Evolutionary conservation across 2,329 filamentous ascomycete species (phyloP), one percentile per base, ranked within the genome.

Genomic region (Apiospora sp.): DNA sequence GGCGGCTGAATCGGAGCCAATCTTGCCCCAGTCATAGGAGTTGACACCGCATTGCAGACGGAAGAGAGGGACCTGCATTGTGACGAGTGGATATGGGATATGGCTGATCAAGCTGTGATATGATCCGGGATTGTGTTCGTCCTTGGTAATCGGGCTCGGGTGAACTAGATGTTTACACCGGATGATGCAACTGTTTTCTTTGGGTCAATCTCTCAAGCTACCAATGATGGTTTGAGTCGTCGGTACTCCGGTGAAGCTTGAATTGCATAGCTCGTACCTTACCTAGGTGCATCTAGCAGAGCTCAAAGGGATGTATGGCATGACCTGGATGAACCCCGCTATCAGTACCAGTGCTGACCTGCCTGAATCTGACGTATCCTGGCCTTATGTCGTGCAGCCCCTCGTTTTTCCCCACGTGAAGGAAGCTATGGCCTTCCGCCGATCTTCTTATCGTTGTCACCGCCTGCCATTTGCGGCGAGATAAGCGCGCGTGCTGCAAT

Each of bases 11-110:
- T 93, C 89, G 74, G 90, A 89, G 79, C 96, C 96, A 80, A 95
- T 89, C 87, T 99, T 99, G 76, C 96, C 96, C 96, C 96, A 99
- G 86, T 98, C 96, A 82, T 99, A 99, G 83, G 95, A 98, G 84
- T 98, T 98, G 80, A 97, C 94, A 80, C 96, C 96, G 86, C 93
- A 95, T 83, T 93, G 92, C 76, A 98, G 91, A 77, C 94, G 91
- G 81, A 98, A 88, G 71, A 98, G 86, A 79, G 96, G 95, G 74
- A 96, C 90, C 80, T 93, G 93, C 89, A 95, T 68, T 22, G 27
- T 70, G 71, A 51, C 27, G 19, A 30, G 14, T n/a, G 30, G 30
- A n/a, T n/a, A 13, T 37, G 30, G 37, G 37, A 41, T 2, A 41
- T 41, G 54, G 24, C 13, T 7, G 46, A 58, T 61, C 71, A 43